Evolutionary conservation across 768 basidiomycete genomes (phyloP).

Genomic region (Xanthoconium stramineum): DNA sequence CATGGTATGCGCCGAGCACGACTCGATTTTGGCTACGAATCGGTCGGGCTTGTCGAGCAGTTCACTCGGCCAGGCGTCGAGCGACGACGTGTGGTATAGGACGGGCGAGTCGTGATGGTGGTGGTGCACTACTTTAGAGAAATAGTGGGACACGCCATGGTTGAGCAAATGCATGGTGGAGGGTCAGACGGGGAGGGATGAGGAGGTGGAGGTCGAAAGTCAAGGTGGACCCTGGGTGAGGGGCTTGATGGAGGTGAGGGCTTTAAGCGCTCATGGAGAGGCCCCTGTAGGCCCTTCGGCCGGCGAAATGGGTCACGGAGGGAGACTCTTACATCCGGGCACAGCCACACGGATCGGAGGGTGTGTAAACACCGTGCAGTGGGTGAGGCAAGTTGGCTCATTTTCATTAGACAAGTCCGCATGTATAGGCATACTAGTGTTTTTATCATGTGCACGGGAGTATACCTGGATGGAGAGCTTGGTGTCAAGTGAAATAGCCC

Average conservation of each 20-base stretch:
- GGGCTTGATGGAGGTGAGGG: neutral
- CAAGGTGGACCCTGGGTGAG: neutral
- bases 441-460: too few relatives aligned
- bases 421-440: too few relatives aligned
- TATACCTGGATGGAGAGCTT: too few relatives aligned
- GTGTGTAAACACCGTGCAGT: too few relatives aligned
- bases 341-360: neutral
- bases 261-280: neutral
- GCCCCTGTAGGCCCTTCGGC: neutral
- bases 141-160: slow-evolving; percentile 1
- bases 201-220: neutral
- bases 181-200: neutral
- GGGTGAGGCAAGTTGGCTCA: too few relatives aligned
- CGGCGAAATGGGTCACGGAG: neutral
- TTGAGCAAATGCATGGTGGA: neutral
- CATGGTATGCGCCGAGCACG: slow-evolving; percentile 7
- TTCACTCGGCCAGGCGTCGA: slow-evolving; percentile 10
- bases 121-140: slow-evolving; percentile 11
- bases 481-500: too few relatives aligned
- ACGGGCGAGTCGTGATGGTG: neutral
- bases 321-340: neutral
- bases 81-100: slow-evolving; percentile 6
- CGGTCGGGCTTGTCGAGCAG: neutral
- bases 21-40: slow-evolving; percentile 10
- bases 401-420: too few relatives aligned